phyloP scores from a whole-genome alignment of 352 stramenopile species.

The Thraustotheca clavata region DNA sequence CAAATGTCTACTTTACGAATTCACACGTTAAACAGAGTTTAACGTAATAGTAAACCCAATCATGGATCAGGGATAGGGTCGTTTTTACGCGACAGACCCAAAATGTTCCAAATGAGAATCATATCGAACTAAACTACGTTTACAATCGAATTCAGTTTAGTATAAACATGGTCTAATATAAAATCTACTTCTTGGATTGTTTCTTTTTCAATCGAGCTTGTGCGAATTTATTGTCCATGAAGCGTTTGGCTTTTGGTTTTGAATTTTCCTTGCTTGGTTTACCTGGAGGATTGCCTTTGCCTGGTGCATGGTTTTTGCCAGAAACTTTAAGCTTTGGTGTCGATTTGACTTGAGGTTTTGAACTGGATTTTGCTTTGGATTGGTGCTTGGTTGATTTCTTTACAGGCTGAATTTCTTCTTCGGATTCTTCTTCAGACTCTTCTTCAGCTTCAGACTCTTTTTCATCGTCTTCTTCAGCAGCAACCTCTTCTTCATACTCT shows the following conservation, averaged over 20 bases:
- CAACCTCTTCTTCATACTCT: conserved; percentile 18
- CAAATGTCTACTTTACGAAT: too few species aligned
- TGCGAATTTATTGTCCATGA: conserved; percentile 22
- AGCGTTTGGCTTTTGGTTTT: conserved; percentile 13
- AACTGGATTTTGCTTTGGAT: not conserved
- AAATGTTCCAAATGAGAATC: too few species aligned
- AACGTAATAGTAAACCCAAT: too few species aligned
- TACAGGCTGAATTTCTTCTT: conserved; percentile 19
- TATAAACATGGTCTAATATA: too few species aligned
- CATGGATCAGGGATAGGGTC: too few species aligned
- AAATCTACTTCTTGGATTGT: conserved; percentile 19
- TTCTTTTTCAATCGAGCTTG: conserved; percentile 17
- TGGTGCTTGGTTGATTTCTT: conserved; percentile 1
- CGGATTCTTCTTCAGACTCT: conserved; percentile 37
- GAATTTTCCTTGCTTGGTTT: not conserved
- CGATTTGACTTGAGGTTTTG: not conserved
- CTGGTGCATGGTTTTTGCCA: not conserved
- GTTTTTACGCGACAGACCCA: too few species aligned
- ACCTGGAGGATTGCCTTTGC: not conserved
- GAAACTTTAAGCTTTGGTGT: not conserved
- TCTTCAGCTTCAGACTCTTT: conserved; percentile 33
- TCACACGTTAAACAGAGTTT: too few species aligned
- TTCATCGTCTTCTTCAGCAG: conserved; percentile 26
- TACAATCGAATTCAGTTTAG: too few species aligned
- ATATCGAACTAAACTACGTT: too few species aligned